These are phyloP conservation scores for Solanum chilense DNA, from an alignment of 257 asterid genomes.

Conservation along the genomic window DNA sequence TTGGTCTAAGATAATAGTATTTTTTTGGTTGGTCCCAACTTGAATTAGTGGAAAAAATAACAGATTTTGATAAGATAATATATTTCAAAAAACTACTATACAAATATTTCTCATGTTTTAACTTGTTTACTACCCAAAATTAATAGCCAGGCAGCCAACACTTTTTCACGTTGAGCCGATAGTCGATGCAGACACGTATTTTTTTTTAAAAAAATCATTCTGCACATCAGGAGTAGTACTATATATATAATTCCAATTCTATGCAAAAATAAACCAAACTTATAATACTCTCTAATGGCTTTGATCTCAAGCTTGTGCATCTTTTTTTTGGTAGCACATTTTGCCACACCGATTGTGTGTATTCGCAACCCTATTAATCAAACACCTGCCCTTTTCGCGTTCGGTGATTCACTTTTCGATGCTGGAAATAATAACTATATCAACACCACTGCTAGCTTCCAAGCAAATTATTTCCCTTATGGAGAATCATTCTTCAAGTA, in stretches of 20 bases:
- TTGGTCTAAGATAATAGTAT: too few relatives aligned
- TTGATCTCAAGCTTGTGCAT: not conserved
- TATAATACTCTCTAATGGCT: not conserved
- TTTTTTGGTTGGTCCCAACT: too few relatives aligned
- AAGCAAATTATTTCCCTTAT: not conserved
- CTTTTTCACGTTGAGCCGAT: too few relatives aligned
- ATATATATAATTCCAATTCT: not conserved
- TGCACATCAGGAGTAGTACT: not conserved
- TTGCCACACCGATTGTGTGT: not conserved
- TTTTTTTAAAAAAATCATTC: not conserved
- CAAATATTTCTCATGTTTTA: too few relatives aligned
- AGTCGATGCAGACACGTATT: too few relatives aligned
- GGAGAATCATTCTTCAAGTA: too few relatives aligned
- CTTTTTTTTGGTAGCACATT: not conserved
- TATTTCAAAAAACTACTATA: too few relatives aligned
- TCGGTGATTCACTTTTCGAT: not conserved
- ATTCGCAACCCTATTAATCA: not conserved
- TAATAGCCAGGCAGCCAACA: too few relatives aligned
- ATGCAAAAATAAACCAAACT: not conserved
- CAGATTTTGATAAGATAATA: too few relatives aligned
- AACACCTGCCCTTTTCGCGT: not conserved
- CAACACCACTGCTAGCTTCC: not conserved
- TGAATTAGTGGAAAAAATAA: too few relatives aligned
- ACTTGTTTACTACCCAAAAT: too few relatives aligned
- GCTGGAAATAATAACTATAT: not conserved